Evolutionary conservation across 2,329 filamentous ascomycete species (phyloP), one percentile per base, ranked within the genome.

Genomic region (Ophiosphaerella korrae): DNA sequence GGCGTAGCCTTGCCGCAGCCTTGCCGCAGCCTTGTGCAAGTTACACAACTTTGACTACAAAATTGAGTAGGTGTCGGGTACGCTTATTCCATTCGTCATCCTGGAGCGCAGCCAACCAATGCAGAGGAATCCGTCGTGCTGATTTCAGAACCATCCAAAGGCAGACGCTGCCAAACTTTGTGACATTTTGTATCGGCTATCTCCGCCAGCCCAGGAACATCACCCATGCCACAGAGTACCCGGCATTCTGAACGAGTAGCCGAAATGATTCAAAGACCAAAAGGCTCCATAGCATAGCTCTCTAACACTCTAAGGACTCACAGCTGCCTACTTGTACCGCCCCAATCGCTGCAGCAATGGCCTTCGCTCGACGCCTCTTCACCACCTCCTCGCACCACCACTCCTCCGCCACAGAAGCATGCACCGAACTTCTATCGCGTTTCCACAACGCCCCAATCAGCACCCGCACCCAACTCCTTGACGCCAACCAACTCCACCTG

Each of bases 401-500:
- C 7, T 50, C 66, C n/a, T 71, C 68, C 18, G 70, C 64, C 24
- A 45, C 53, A 9, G 63, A 67, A 53, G 68, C 67, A 33, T 68
- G 68, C 45, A 42, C 50, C 29, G 68, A 72, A 47, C 58, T 72
- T 13, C 58, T 70, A 33, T 50, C 63, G 8, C 68, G 70, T 36
- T 72, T 70, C 51, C 58, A 60, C 24, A 55, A 50, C 47, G 51
- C 50, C 3, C 67, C 70, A 2, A 49, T 72, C 8, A 70, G 67
- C 18, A 52, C 62, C 7, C 65, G 70, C 11, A 64, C 59, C 35
- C 67, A 72, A 38, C 35, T 70, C 2, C 48, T 72, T 8, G 70
- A 72, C 45, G 64, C 61, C 8, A 72, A 72, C 13, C 70, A 72
- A 47, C 43, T 71, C 0, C 66, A 71, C n/a, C 52, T 71, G 5